Evolutionary conservation across 2,329 filamentous ascomycete species (phyloP).

Genomic region (Ceratocystis cubensis): DNA sequence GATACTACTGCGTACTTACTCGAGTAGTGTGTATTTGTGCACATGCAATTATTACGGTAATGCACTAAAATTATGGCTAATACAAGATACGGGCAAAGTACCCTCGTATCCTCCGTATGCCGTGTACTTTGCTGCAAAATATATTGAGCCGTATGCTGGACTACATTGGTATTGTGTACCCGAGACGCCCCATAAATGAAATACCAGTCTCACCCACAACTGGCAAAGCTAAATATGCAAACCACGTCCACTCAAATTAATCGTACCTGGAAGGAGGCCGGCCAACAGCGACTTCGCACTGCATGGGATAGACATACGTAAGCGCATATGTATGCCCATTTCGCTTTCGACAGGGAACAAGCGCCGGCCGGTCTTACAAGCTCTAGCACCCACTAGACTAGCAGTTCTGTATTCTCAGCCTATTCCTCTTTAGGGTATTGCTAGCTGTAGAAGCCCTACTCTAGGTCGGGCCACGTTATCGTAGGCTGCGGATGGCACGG

Average conservation of each 20-base stretch:
- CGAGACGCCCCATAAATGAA: too few relatives aligned
- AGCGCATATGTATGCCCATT: not conserved
- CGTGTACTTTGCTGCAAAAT: too few relatives aligned
- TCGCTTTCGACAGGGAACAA: not conserved
- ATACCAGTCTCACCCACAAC: too few relatives aligned
- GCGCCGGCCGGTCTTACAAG: not conserved
- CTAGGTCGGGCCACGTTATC: not conserved
- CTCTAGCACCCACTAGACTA: not conserved
- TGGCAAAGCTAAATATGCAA: too few relatives aligned
- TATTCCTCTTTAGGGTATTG: not conserved
- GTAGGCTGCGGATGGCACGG: not conserved
- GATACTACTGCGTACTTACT: not conserved
- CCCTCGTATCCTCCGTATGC: too few relatives aligned
- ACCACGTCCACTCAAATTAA: too few relatives aligned
- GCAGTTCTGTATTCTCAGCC: not conserved
- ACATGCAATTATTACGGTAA: not conserved
- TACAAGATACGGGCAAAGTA: too few relatives aligned
- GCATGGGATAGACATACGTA: slow-evolving; percentile 4
- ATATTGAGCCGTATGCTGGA: too few relatives aligned
- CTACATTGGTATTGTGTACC: too few relatives aligned
- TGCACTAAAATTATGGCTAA: too few relatives aligned
- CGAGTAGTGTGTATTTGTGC: not conserved
- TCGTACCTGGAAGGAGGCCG: too few relatives aligned
- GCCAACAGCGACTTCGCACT: not conserved
- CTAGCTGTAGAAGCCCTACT: not conserved